Evolutionary conservation across 441 rosid genomes (phyloP).

Genomic region (Metrosideros polymorpha): DNA sequence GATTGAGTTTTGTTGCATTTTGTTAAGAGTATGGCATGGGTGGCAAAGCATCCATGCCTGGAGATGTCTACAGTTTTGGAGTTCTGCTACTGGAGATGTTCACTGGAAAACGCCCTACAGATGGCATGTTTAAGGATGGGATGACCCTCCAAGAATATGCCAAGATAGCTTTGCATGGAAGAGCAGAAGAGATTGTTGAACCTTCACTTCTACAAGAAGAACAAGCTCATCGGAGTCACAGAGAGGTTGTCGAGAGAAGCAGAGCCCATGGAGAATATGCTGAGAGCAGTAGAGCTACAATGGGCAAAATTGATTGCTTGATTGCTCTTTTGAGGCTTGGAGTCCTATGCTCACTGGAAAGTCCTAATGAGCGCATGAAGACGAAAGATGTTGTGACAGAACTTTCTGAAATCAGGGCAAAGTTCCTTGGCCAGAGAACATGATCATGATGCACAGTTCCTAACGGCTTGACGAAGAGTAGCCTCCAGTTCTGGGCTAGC

Average conservation of each 20-base stretch:
- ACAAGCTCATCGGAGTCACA: background rate
- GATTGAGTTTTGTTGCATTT: background rate
- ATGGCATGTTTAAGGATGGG: background rate
- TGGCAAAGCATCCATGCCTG: background rate
- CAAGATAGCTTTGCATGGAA: background rate
- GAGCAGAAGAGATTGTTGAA: background rate
- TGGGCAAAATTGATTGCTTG: background rate
- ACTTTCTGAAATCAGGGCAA: background rate
- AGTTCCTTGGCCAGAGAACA: background rate
- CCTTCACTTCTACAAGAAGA: background rate
- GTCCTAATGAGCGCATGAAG: background rate
- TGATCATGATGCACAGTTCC: background rate
- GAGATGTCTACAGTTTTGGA: constrained; percentile 5
- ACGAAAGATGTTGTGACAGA: background rate
- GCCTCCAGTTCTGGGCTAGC: background rate
- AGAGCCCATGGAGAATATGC: background rate
- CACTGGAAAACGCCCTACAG: background rate
- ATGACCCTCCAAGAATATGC: constrained; percentile 1
- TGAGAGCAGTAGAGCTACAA: background rate
- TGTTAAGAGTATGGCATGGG: constrained; percentile 1
- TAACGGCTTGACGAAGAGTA: background rate
- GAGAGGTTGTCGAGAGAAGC: background rate
- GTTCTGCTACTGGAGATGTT: constrained; percentile 5
- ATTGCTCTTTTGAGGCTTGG: background rate
- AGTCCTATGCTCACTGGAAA: background rate